These are phyloP conservation scores for Rhizopus delemar DNA, from an alignment of 371 early-diverging fungal genomes.

Conservation along the genomic window DNA sequence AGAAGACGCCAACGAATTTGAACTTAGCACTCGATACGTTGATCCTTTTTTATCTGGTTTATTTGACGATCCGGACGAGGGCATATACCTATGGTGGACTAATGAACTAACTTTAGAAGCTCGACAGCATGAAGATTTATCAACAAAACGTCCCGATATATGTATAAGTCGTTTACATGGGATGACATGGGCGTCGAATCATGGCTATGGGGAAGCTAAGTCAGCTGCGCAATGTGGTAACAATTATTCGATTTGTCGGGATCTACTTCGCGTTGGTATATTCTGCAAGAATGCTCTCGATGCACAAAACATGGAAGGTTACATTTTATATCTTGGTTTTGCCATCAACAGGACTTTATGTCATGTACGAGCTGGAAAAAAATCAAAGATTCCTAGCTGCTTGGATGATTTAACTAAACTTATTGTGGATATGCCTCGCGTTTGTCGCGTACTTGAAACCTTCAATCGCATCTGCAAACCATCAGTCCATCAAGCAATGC, in stretches of 20 bases:
- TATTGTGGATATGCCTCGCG: constrained; percentile 18
- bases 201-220: constrained; percentile 32
- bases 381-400: constrained; percentile 17
- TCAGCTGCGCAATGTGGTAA: constrained; percentile 22
- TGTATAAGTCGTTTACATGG: constrained; percentile 21
- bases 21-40: constrained; percentile 22
- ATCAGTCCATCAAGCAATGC: constrained; percentile 10
- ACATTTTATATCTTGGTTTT: constrained; percentile 26
- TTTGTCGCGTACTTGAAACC: constrained; percentile 17
- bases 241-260: constrained; percentile 21
- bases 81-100: constrained; percentile 18
- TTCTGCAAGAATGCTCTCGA: constrained; percentile 32
- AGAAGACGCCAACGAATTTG: constrained; percentile 21
- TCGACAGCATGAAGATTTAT: constrained; percentile 18
- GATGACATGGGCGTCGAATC: constrained; percentile 16
- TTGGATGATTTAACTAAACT: constrained; percentile 24
- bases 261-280: constrained; percentile 25
- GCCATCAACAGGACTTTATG: constrained; percentile 20
- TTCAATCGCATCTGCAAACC: constrained; percentile 16
- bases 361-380: constrained; percentile 16
- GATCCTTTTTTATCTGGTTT: constrained; percentile 22
- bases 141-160: constrained; percentile 16
- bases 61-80: constrained; percentile 23
- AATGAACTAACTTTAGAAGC: constrained; percentile 22
- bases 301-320: constrained; percentile 25